Evolutionary conservation across 2,329 filamentous ascomycete species (phyloP).

Genomic region (Fusarium nodosum): DNA sequence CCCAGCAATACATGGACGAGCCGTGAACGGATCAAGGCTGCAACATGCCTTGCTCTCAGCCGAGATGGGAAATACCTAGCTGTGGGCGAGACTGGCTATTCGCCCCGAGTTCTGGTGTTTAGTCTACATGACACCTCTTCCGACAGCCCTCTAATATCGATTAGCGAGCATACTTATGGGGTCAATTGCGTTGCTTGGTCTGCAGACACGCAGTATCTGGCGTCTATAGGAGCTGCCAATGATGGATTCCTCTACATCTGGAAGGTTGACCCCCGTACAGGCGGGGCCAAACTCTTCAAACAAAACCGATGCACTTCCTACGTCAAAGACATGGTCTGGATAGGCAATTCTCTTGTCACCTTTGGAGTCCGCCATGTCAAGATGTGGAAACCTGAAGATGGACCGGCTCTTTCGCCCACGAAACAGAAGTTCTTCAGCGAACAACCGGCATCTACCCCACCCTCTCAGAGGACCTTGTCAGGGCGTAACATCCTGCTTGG

Average conservation of each 20-base stretch:
- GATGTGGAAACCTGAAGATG: conserved; percentile 88
- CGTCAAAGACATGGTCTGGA: conserved; percentile 90
- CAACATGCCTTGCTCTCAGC: conserved; percentile 90
- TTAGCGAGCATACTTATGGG: conserved; percentile 91
- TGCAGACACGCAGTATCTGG: conserved; percentile 85
- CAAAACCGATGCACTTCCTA: conserved; percentile 92
- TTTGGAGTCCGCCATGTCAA: conserved; percentile 93
- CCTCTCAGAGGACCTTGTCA: conserved; percentile 73
- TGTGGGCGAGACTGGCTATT: conserved; percentile 95
- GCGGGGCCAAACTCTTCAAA: conserved; percentile 83
- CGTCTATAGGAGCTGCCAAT: conserved; percentile 88
- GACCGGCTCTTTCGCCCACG: conserved; percentile 68
- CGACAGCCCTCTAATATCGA: conserved; percentile 84
- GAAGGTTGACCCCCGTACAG: conserved; percentile 85
- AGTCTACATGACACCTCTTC: conserved; percentile 83
- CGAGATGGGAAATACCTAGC: conserved; percentile 89
- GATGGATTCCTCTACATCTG: conserved; percentile 96
- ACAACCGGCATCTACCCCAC: conserved; percentile 49
- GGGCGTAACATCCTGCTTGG: conserved; percentile 92
- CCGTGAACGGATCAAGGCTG: conserved; percentile 92
- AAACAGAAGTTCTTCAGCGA: conserved; percentile 71
- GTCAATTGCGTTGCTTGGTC: conserved; percentile 93
- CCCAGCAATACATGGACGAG: conserved; percentile 85
- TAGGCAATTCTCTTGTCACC: conserved; percentile 86
- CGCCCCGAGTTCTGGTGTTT: conserved; percentile 91